Percentiles rank a stretch among this genome's conserved stretches.
phyloP scores from a whole-genome alignment of 2,329 filamentous ascomycete genomes.

The Fusarium sp. region DNA sequence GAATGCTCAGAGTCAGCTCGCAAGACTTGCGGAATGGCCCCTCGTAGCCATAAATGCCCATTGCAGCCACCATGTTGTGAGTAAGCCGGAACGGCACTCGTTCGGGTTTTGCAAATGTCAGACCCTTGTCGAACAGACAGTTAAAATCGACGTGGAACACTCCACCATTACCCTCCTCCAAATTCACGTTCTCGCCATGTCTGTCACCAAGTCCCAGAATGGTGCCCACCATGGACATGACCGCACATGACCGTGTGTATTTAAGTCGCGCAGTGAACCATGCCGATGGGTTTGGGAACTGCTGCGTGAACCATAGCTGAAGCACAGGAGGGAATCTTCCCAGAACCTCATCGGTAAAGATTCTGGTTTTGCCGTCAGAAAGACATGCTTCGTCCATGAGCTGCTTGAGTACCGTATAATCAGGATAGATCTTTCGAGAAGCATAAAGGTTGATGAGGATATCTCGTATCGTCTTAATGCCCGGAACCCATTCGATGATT shows the following conservation, averaged over 20 bases:
- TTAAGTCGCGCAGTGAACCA: constrained; percentile 92
- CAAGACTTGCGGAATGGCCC: constrained; percentile 92
- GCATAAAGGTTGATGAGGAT: constrained; percentile 85
- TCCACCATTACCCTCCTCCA: constrained; percentile 93
- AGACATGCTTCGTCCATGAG: constrained; percentile 74
- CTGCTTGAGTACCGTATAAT: constrained; percentile 76
- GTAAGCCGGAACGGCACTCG: constrained; percentile 95
- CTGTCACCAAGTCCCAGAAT: constrained; percentile 94
- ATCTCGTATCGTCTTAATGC: constrained; percentile 92
- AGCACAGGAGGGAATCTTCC: constrained; percentile 84
- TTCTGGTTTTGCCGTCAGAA: constrained; percentile 70
- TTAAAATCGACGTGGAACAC: constrained; percentile 99
- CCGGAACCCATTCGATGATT: constrained; percentile 98
- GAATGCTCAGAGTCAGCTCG: constrained; percentile 85
- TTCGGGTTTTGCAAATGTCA: constrained; percentile 95
- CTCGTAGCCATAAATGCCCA: constrained; percentile 94
- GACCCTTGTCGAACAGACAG: constrained; percentile 97
- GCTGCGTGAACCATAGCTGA: constrained; percentile 94
- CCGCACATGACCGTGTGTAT: constrained; percentile 93
- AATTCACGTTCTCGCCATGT: constrained; percentile 95
- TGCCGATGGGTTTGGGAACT: constrained; percentile 90
- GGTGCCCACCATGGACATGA: constrained; percentile 99
- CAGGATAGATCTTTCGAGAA: constrained; percentile 76
- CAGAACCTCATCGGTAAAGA: constrained; percentile 78
- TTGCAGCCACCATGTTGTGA: constrained; percentile 98